Conservation (phyloP, 139 green algal species). For the Edaphochlamys debaryana region DNA sequence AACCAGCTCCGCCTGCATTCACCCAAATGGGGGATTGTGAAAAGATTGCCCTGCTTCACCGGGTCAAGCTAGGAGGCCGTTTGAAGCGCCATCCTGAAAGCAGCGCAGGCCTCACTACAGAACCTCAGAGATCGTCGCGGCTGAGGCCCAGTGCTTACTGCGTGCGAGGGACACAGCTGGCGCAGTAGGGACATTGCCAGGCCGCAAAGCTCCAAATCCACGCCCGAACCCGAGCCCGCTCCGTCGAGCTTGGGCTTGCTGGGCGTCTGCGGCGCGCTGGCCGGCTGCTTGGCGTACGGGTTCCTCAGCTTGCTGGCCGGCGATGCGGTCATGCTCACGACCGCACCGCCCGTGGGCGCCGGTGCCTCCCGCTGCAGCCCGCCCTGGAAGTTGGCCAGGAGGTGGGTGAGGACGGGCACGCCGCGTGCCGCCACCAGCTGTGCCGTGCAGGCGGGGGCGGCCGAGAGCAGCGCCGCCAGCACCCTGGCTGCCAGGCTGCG, state of each 20-base stretch:
- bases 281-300: not conserved
- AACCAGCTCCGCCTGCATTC: conserved; percentile 44
- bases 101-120: no score
- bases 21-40: no score
- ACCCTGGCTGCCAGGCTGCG: conserved; percentile 1
- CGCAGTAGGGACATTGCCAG: not conserved
- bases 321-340: not conserved
- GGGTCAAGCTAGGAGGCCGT: no score
- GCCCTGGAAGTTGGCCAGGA: conserved; percentile 16
- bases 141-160: no score
- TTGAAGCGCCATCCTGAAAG: no score
- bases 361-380: not conserved
- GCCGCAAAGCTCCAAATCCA: conserved; percentile 1
- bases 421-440: conserved; percentile 46
- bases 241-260: no score
- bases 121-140: no score
- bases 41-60: no score
- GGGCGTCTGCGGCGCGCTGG: not conserved
- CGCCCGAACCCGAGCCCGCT: no score
- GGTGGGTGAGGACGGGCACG: conserved; percentile 40
- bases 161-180: not conserved
- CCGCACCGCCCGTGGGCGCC: not conserved
- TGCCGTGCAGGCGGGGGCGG: not conserved
- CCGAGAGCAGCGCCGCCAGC: conserved; percentile 36
- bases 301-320: not conserved